A percentile compares a stretch with the other conserved stretches of the same genome.
phyloP scores from a whole-genome alignment of 345 rosid species.

The Punica granatum region DNA sequence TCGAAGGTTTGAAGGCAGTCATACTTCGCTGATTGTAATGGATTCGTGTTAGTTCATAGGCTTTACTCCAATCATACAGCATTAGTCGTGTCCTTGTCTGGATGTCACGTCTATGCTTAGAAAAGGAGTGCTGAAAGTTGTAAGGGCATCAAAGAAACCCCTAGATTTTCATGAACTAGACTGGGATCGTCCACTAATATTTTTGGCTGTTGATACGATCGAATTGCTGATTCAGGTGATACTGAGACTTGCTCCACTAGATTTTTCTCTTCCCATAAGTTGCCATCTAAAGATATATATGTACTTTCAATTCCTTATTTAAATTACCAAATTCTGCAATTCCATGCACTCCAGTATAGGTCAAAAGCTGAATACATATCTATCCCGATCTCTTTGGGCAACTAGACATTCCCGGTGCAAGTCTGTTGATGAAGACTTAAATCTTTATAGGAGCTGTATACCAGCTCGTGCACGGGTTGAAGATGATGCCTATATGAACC shows the following conservation, averaged over 20 bases:
- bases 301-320: neutral
- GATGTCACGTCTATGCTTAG: neutral
- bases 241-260: neutral
- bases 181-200: neutral
- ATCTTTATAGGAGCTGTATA: slow-evolving; percentile 30
- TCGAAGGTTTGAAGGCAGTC: neutral
- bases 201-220: neutral
- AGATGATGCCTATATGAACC: slow-evolving; percentile 81
- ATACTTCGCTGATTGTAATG: neutral
- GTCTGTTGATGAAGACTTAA: neutral
- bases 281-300: neutral
- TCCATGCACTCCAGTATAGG: neutral
- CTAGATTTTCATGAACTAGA: neutral
- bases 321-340: neutral
- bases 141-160: neutral
- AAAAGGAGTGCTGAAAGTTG: neutral
- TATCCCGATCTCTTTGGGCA: neutral
- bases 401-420: neutral
- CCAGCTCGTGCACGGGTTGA: slow-evolving; percentile 41
- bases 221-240: too few species aligned
- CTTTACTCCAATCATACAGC: neutral
- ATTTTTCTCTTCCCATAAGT: neutral
- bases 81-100: neutral
- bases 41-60: neutral
- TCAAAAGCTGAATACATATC: neutral